Conservation (phyloP, 2,329 filamentous ascomycete species). For the Aspergillus sp. region DNA sequence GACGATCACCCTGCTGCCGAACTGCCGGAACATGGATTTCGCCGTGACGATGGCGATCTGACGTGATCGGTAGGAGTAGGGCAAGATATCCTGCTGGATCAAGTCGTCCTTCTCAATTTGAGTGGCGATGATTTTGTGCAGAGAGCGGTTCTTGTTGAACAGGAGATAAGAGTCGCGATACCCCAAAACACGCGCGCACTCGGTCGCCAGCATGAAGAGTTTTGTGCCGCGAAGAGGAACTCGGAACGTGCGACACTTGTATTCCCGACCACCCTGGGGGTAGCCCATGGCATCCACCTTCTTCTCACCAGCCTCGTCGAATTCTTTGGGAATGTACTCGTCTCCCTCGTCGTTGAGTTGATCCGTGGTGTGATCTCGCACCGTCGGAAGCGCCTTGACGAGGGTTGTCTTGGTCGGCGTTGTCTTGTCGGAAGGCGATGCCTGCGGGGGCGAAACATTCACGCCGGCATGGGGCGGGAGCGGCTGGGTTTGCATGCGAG, state of each 20-base stretch:
- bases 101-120: slow-evolving; percentile 96
- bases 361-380: slow-evolving; percentile 95
- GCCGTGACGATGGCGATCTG: slow-evolving; percentile 98
- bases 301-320: slow-evolving; percentile 88
- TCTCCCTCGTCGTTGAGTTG: slow-evolving; percentile 86
- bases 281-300: slow-evolving; percentile 86
- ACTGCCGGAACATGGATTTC: slow-evolving; percentile 97
- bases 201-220: slow-evolving; percentile 97
- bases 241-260: slow-evolving; percentile 88
- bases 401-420: slow-evolving; percentile 76
- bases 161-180: slow-evolving; percentile 97
- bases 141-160: slow-evolving; percentile 96
- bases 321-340: slow-evolving; percentile 92
- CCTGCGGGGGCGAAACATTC: slow-evolving; percentile 55
- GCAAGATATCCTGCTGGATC: slow-evolving; percentile 89
- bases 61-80: slow-evolving; percentile 95
- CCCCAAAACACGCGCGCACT: slow-evolving; percentile 88
- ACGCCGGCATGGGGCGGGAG: slow-evolving; percentile 31
- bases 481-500: slow-evolving; percentile 40
- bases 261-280: slow-evolving; percentile 78
- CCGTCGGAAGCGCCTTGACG: slow-evolving; percentile 91
- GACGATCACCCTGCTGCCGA: slow-evolving; percentile 89
- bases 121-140: slow-evolving; percentile 96
- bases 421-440: slow-evolving; percentile 67
- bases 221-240: slow-evolving; percentile 90